A percentile compares a stretch with the other conserved stretches of the same genome.
These are phyloP conservation scores for Mayamaea pseudoterrestris DNA, from an alignment of 108 stramenopile species.

Conservation along the genomic window DNA sequence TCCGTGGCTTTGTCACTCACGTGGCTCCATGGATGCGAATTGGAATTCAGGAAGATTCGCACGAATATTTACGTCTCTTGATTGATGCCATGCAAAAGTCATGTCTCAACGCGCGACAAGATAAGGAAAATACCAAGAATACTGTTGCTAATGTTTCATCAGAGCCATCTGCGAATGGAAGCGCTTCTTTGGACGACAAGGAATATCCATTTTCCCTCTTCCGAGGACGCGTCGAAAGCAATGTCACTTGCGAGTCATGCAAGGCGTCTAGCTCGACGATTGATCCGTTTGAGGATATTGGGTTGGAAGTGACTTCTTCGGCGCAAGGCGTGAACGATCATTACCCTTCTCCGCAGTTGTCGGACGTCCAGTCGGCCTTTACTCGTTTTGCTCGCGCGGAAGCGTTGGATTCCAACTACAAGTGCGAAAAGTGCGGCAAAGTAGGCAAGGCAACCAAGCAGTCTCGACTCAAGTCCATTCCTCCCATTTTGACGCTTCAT, in stretches of 20 bases:
- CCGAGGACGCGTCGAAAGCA: constrained; percentile 74
- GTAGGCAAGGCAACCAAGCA: constrained; percentile 75
- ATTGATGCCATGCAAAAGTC: constrained; percentile 92
- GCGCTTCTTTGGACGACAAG: constrained; percentile 18
- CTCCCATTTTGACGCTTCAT: constrained; percentile 78
- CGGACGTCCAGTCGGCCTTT: constrained; percentile 52
- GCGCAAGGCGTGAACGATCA: constrained; percentile 15
- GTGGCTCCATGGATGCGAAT: constrained; percentile 84
- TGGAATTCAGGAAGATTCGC: constrained; percentile 95
- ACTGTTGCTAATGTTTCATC: neutral
- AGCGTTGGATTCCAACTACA: constrained; percentile 73
- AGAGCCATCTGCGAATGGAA: constrained; percentile 7
- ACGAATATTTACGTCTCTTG: constrained; percentile 93
- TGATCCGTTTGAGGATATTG: constrained; percentile 87
- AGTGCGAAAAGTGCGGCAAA: constrained; percentile 80
- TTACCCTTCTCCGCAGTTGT: constrained; percentile 26
- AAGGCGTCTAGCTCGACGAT: constrained; percentile 44
- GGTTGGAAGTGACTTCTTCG: constrained; percentile 69
- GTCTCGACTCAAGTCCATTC: constrained; percentile 65
- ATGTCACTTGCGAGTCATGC: constrained; percentile 66
- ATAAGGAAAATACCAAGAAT: constrained; percentile 3
- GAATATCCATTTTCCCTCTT: constrained; percentile 85
- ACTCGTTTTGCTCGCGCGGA: constrained; percentile 63
- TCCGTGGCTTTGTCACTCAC: constrained; percentile 64
- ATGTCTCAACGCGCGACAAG: constrained; percentile 42